These are phyloP conservation scores for Irpex sp. DNA, from an alignment of 1,284 basidiomycete genomes.

Conservation along the genomic window DNA sequence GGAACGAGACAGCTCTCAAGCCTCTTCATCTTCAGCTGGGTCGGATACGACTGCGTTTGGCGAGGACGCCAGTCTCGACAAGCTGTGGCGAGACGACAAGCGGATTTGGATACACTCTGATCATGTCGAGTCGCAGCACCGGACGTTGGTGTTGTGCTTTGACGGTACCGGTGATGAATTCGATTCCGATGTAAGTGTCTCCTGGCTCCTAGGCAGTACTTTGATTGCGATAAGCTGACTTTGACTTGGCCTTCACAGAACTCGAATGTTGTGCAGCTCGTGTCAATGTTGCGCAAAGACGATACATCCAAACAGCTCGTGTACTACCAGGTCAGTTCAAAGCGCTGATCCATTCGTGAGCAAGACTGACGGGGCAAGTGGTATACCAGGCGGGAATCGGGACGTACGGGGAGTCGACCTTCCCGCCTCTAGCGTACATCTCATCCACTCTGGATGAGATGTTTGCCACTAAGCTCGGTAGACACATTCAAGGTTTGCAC, in stretches of 20 bases:
- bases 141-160: slow-evolving; percentile 20
- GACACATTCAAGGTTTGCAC: slow-evolving; percentile 19
- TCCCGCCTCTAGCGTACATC: slow-evolving; percentile 18
- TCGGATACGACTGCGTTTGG: neutral
- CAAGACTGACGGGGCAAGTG: neutral
- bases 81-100: neutral
- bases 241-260: slow-evolving; percentile 8
- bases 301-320: slow-evolving; percentile 40
- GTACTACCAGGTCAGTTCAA: slow-evolving; percentile 16
- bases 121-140: slow-evolving; percentile 1
- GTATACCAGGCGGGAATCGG: slow-evolving; percentile 22
- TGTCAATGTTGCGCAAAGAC: slow-evolving; percentile 45
- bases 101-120: slow-evolving; percentile 14
- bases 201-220: neutral
- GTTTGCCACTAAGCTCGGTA: slow-evolving; percentile 27
- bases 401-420: slow-evolving; percentile 21
- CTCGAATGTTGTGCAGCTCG: slow-evolving; percentile 23
- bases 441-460: slow-evolving; percentile 25
- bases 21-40: neutral
- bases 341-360: neutral
- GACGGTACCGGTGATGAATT: slow-evolving; percentile 22
- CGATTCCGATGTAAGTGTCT: slow-evolving; percentile 17
- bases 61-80: neutral
- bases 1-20: neutral
- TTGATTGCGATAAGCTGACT: neutral